These are phyloP conservation scores for Arthrobotrys megalospora DNA, from an alignment of 2,329 filamentous ascomycete genomes.

Conservation along the genomic window DNA sequence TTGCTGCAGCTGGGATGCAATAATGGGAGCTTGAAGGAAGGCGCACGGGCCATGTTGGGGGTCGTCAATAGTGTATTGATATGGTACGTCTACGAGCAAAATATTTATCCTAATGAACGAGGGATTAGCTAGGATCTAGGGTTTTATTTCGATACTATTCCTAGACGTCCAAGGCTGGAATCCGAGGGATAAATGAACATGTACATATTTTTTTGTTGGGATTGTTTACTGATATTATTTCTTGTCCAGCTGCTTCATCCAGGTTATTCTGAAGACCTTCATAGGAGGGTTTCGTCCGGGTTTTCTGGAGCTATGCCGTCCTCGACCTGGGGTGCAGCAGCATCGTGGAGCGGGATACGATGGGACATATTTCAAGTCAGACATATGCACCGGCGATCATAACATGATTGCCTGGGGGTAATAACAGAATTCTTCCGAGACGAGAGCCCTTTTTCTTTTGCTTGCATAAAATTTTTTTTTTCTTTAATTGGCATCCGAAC, in stretches of 20 bases:
- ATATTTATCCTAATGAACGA: conserved; percentile 30
- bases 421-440: conserved; percentile 45
- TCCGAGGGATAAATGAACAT: conserved; percentile 23
- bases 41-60: conserved; percentile 57
- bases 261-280: conserved; percentile 35
- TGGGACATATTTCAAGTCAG: conserved; percentile 32
- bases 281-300: conserved; percentile 31
- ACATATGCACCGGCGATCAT: conserved; percentile 57
- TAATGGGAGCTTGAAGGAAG: conserved; percentile 22
- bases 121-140: conserved; percentile 33
- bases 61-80: conserved; percentile 31
- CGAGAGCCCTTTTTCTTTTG: conserved; percentile 19
- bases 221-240: conserved; percentile 20
- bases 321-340: conserved; percentile 26
- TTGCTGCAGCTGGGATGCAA: conserved; percentile 25
- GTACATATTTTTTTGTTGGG: conserved; percentile 15
- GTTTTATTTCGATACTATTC: conserved; percentile 26
- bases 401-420: conserved; percentile 45
- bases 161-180: conserved; percentile 23
- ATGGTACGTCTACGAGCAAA: conserved; percentile 40
- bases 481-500: conserved; percentile 25
- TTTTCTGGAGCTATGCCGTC: conserved; percentile 44
- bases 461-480: conserved; percentile 23
- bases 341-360: conserved; percentile 40
- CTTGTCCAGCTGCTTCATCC: conserved; percentile 34